Percentiles rank a stretch among this genome's conserved stretches.
These are phyloP conservation scores for Dryas drummondii DNA, from an alignment of 306 rosid species.

Conservation along the genomic window DNA sequence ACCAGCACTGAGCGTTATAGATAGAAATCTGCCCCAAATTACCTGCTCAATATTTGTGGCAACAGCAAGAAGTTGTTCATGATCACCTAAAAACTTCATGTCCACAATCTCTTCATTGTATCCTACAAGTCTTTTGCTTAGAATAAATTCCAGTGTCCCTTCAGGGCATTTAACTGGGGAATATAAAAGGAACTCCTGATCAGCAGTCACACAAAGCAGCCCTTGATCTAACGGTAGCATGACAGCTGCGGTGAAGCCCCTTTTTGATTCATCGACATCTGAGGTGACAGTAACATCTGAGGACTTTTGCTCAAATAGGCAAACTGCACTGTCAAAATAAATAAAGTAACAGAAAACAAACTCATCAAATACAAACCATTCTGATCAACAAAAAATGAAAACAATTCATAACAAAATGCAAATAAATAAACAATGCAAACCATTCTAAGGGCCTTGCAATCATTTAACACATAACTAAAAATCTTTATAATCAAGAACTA, in stretches of 20 bases:
- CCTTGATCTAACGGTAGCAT: slow-evolving; percentile 72
- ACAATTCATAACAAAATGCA: slow-evolving; percentile 14
- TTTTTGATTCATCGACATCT: slow-evolving; percentile 56
- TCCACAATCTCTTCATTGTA: slow-evolving; percentile 91
- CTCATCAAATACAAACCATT: not conserved
- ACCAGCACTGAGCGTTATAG: not conserved
- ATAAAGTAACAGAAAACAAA: slow-evolving; percentile 18
- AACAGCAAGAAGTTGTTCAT: slow-evolving; percentile 79
- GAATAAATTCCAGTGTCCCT: slow-evolving; percentile 43
- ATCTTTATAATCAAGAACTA: not conserved
- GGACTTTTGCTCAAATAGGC: slow-evolving; percentile 84
- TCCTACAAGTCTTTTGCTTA: slow-evolving; percentile 83
- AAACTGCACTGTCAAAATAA: slow-evolving; percentile 68
- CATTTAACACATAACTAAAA: not conserved
- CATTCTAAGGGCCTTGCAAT: not conserved
- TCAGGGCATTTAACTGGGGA: slow-evolving; percentile 52
- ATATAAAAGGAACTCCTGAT: slow-evolving; percentile 87
- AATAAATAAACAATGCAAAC: not conserved
- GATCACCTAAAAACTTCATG: slow-evolving; percentile 86
- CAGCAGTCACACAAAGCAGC: slow-evolving; percentile 91
- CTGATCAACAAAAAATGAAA: not conserved
- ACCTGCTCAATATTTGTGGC: slow-evolving; percentile 99
- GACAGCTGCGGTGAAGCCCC: slow-evolving; percentile 84
- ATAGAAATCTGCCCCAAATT: slow-evolving; percentile 10
- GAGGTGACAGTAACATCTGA: slow-evolving; percentile 62